A percentile compares a stretch with the other conserved stretches of the same genome.
Evolutionary conservation across 495 filamentous ascomycete species (phyloP).

Genomic region (Aspergillus sparsus): DNA sequence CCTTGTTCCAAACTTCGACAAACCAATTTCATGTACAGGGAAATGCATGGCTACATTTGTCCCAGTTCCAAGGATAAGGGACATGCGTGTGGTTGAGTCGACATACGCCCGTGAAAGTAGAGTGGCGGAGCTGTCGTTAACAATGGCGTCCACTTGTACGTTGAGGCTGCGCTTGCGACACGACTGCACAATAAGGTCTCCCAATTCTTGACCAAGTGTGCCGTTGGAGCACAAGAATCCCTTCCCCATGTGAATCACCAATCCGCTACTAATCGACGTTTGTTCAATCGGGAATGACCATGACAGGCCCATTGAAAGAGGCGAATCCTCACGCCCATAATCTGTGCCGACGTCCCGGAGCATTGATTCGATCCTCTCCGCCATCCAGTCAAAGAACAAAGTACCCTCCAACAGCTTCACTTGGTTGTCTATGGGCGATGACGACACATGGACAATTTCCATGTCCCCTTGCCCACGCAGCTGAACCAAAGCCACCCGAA

Average conservation of each 20-base stretch:
- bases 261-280: constrained; percentile 58
- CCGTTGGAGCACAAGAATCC: constrained; percentile 62
- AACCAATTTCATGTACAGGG: constrained; percentile 62
- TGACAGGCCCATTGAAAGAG: constrained; percentile 61
- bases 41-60: constrained; percentile 80
- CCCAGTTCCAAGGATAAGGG: constrained; percentile 82
- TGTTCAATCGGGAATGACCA: constrained; percentile 72
- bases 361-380: constrained; percentile 59
- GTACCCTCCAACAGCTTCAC: constrained; percentile 56
- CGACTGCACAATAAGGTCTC: constrained; percentile 57
- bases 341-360: constrained; percentile 40
- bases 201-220: constrained; percentile 58
- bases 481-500: constrained; percentile 63
- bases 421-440: constrained; percentile 54
- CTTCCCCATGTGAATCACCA: constrained; percentile 66
- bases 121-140: constrained; percentile 83
- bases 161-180: constrained; percentile 54
- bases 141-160: constrained; percentile 67
- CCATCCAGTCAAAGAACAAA: constrained; percentile 71
- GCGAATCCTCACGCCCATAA: constrained; percentile 37
- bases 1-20: constrained; percentile 57
- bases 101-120: constrained; percentile 76
- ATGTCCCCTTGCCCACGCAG: constrained; percentile 54
- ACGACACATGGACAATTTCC: constrained; percentile 51
- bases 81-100: constrained; percentile 64